These are phyloP conservation scores for Arabidopsis suecica DNA, from an alignment of 345 rosid genomes.

Conservation along the genomic window DNA sequence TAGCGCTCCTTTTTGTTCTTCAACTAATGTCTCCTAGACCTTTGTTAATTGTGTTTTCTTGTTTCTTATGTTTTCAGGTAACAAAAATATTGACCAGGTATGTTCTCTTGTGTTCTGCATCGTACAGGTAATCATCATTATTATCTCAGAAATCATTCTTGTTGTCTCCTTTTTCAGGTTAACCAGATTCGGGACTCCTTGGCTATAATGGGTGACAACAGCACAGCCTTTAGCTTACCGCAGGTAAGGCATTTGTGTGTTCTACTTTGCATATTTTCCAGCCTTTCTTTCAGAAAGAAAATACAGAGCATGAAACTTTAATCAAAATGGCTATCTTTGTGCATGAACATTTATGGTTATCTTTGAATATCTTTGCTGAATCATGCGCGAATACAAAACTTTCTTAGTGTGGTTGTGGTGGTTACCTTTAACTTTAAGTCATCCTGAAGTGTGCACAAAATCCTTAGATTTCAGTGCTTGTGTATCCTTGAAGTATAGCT, in stretches of 20 bases:
- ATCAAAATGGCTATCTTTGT: constrained; percentile 11
- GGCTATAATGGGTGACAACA: constrained; percentile 95
- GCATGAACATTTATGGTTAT: constrained; percentile 1
- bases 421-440: not conserved
- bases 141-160: constrained; percentile 37
- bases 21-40: constrained; percentile 1
- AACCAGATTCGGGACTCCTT: constrained; percentile 94
- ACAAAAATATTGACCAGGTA: constrained; percentile 93
- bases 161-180: constrained; percentile 56
- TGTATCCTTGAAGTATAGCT: not conserved
- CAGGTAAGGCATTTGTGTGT: constrained; percentile 61
- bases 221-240: constrained; percentile 98
- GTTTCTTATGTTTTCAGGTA: constrained; percentile 65
- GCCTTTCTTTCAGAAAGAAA: not conserved
- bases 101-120: constrained; percentile 29
- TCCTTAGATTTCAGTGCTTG: not conserved
- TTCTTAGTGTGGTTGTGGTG: constrained; percentile 1
- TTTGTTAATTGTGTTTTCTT: constrained; percentile 30
- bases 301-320: not conserved
- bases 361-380: constrained; percentile 7
- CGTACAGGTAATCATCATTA: constrained; percentile 17
- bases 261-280: constrained; percentile 15
- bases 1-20: constrained; percentile 44
- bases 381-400: not conserved
- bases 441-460: constrained; percentile 8